Base-by-base conservation (phyloP, 768 basidiomycete species). In the Porpolomopsis calyptriformis region DNA sequence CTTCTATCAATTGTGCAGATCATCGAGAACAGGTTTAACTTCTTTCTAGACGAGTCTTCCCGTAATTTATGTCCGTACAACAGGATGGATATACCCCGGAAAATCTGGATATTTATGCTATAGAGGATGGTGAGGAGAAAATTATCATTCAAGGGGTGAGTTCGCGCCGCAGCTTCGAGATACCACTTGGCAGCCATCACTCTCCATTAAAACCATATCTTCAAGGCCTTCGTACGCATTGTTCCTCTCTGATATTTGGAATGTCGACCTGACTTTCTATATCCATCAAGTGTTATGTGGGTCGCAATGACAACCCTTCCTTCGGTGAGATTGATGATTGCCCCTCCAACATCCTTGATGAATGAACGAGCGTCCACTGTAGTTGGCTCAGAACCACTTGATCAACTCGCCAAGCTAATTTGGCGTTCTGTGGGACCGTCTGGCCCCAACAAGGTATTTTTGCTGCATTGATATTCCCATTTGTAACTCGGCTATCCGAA, bases 51-150 rank as follows among this genome's bases (percentile, higher is more conserved):
- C 7, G 14, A 31, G n/a, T n/a, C n/a, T 45, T n/a, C 19, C 24
- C 38, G 12, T 16, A 4, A 18, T 31, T 8, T 29, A 39, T 8
- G 35, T 4, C 14, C 40, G 27, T 35, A 11, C 37, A 35, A 18
- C 23, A 92, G 86, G 90, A 93, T 55, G 92, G 93, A 18, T 97
- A 96, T 64, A 90, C 89, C 7, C 66, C 84, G 59, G 86, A 93
- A 53, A 74, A 70, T 0, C 58, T 92, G 9, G 78, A 91, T 49
- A 71, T 97, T 11, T 81, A 84, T 61, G 73, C 75, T 24, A 57
- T 81, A 25, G 67, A 72, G 18, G 67, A 56, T 7, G 77, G 74
- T 2, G 55, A 60, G 2, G 80, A 85, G 52, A 65, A 62, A 44
- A 67, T 82, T 0, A 63, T 82, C 7, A 69, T 83, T 33, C 71